Evolutionary conservation across 208 protist species (phyloP), one percentile per base, ranked within the genome.

Genomic region (Trypanosoma vivax): DNA sequence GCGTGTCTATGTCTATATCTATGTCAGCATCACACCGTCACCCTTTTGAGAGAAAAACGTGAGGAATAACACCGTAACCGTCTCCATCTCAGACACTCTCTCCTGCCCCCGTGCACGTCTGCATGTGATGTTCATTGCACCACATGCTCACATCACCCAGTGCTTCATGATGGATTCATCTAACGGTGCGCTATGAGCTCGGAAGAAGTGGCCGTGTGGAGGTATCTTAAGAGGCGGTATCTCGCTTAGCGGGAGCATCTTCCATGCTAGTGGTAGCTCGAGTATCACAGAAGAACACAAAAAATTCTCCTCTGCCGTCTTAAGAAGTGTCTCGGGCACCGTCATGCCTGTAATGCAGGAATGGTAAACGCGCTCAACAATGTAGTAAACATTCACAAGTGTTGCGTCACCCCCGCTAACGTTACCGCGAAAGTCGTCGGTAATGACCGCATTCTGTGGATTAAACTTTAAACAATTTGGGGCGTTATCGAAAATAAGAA

Each of bases 401-500:
- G 88, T 73, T 3, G 83, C 84, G 39, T 95, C 88, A 19, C 68
- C 58, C 33, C 50, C 59, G 37, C 73, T 53, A 0, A 71, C 70
- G 28, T 65, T 48, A 4, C 88, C 88, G 51, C 88, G 78, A 55
- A 94, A 96, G 63, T 94, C 86, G 33, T 93, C 83, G 16, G 92
- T 73, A 5, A 96, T 68, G 27, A 96, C 57, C 18, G 81, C 66
- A 73, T 92, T 96, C 24, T 66, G 65, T 21, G 76, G 75, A 50
- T 95, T 82, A 10, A 95, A 63, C 60, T 95, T 95, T 59, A 83
- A 94, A 70, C 92, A 96, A 57, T 88, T 87, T 1, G 84, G 70
- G 16, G 88, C 80, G 73, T 96, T 96, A 56, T 96, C 92, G 24
- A 96, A 68, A 29, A 96, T 87, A 18, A 96, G 55, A 2, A 95